Conservation (phyloP, 1,139 yeast species). For the Groenewaldozyma auringiensis region DNA sequence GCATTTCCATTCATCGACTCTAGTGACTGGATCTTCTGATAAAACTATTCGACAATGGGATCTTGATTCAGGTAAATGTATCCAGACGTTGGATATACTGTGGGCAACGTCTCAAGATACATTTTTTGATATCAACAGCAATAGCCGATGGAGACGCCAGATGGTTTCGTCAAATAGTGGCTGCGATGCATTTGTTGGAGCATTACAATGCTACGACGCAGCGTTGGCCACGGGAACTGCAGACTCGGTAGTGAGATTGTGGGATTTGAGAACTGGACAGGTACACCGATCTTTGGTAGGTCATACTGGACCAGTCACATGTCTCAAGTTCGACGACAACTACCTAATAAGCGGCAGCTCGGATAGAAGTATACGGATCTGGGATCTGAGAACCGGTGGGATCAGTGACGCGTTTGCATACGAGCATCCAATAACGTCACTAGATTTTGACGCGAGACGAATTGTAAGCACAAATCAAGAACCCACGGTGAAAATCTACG, state of each 20-base stretch:
- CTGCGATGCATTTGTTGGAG: slow-evolving; percentile 38
- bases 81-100: slow-evolving; percentile 53
- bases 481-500: slow-evolving; percentile 46
- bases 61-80: slow-evolving; percentile 46
- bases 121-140: slow-evolving; percentile 13
- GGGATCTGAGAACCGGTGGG: slow-evolving; percentile 67
- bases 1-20: slow-evolving; percentile 41
- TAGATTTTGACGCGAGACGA: slow-evolving; percentile 49
- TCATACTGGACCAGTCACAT: slow-evolving; percentile 63
- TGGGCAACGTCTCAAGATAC: slow-evolving; percentile 42
- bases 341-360: slow-evolving; percentile 57
- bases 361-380: slow-evolving; percentile 57
- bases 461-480: slow-evolving; percentile 48
- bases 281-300: slow-evolving; percentile 60
- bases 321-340: slow-evolving; percentile 58
- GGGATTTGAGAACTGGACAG: slow-evolving; percentile 69
- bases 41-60: slow-evolving; percentile 58
- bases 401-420: slow-evolving; percentile 54
- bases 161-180: slow-evolving; percentile 6
- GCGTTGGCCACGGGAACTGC: slow-evolving; percentile 72
- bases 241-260: slow-evolving; percentile 64
- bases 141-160: slow-evolving; percentile 18
- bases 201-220: slow-evolving; percentile 58
- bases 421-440: slow-evolving; percentile 42
- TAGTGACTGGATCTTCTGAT: slow-evolving; percentile 54